Evolutionary conservation across 371 early-diverging fungal species (phyloP), one percentile per base, ranked within the genome.

Genomic region (Actinomortierella wolfii): DNA sequence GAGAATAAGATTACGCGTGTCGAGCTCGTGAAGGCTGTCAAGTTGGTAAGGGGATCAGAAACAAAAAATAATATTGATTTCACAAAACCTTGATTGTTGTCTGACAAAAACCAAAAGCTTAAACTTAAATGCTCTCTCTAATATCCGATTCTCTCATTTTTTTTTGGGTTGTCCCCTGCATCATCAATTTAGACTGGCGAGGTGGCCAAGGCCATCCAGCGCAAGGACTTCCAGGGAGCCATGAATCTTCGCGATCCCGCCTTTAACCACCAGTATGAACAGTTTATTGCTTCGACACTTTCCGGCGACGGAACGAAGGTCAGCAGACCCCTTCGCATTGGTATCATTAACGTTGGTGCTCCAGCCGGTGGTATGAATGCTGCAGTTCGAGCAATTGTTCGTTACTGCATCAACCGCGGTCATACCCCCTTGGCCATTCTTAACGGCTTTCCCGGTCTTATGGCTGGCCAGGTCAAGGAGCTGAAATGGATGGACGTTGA

Each of bases 301-400:
- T 57, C 68, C 4, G 49, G 8, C 15, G 29, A 54, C 28, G 20
- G 56, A 26, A 57, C 45, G 53, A 68, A 71, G 26, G 51, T 29
- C 17, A 47, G 9, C 23, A 68, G 80, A 68, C 79, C 85, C 3
- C 71, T 98, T 42, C 90, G 93, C 56, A 89, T 99, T 54, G 99
- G 89, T 50, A 94, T 99, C 61, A 73, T 99, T 39, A 95, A 98
- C 59, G 85, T 90, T 26, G 99, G 99, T 54, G 96, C 95, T 1
- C 98, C 99, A 34, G 95, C 97, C 15, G 97, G 95, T 56, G 99
- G 99, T 49, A 97, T 99, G 96, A 99, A 99, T 77, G 91, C 96
- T 14, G 98, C 97, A 1, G 94, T 98, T 6, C 89, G 97, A 54
- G 88, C 92, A 3, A 90, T 92, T 7, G 95, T 94, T 20, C 91